Evolutionary conservation across 352 stramenopile genomes (phyloP), one percentile per base, ranked within the genome.

Genomic region (Blastocystis sp.): DNA sequence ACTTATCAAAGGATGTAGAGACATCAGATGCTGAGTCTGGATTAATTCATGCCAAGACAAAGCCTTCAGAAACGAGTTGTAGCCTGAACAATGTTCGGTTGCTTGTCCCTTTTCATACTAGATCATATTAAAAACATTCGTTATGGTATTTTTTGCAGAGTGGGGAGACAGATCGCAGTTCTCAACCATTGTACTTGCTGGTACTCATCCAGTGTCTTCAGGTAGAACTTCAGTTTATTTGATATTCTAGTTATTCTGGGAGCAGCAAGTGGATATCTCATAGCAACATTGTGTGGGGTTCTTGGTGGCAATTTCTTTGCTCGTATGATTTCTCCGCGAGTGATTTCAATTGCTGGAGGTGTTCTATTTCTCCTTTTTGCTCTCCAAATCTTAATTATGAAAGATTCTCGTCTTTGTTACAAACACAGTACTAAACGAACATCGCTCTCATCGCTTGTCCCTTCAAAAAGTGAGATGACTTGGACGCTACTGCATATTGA

Each of bases 71-170:
- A 15, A 68, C 29, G 45, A 9, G 34, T 23, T 84, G 73, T 20
- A 43, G 66, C 39, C 54, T 63, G 23, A 43, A 64, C 29, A 84
- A 68, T 43, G 73, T 34, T 34, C 1, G 29, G 0, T 34, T 34
- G 29, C 29, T 34, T 84, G 29, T 18, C 2, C 37, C 15, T 47
- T 9, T 62, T 23, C 50, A 47, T 6, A 43, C 3, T 43, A 84
- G 73, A 93, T 95, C 29, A 94, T 96, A 70, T 93, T 93, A 37
- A 92, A 95, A 90, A 93, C 93, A 61, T 96, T 96, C 90, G 90
- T 95, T 73, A 94, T 95, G 92, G 95, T 94, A 75, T 96, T 96
- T 84, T 90, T 95, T 50, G 93, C 94, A 0, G 93, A 96, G 62
- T 95, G 93, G 93, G 93, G 94, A 7, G 94, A 96, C 82, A 93